Base-by-base conservation (phyloP, 139 green algal genomes). In the Tetradesmus lagerheimii region DNA sequence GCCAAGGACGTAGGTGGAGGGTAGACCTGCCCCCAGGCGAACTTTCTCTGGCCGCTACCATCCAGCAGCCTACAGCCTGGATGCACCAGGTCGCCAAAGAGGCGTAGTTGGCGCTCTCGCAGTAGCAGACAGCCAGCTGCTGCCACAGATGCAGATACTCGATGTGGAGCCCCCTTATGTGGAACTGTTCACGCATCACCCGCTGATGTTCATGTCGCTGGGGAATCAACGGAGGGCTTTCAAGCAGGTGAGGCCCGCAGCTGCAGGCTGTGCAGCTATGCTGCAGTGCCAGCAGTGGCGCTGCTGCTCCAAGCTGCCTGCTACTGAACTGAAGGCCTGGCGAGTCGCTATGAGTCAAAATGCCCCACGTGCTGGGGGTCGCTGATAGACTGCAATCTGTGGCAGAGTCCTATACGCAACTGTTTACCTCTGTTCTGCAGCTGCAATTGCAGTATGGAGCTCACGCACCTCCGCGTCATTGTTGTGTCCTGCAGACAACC, bases 81-180 rank as follows among this genome's bases (percentile, higher is more conserved):
- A 71, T 71, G 57, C 57, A 71, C 31, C 57, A 31, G 20, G 57
- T 23, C 57, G 57, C 25, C 20, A 9, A n/a, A 4, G 25, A 16
- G 25, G 57, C 57, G 57, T 71, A 23, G 4, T 71, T 31, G 57
- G 23, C 23, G 31, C 20, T 9, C 12, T 79, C n/a, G n/a, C 71
- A 79, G n/a, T 38, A 38, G 71, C 71, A 39, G 71, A 29, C 71
- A 79, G 71, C 71, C 71, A 20, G 31, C 71, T 41, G 71, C 71
- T 47, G 37, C 76, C 37, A 86, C 14, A 15, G 29, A 86, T 87
- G 27, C n/a, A 45, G 31, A 75, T 82, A 11, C 38, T 89, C 27
- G 84, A 89, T 50, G 35, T 89, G 15, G 84, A 89, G 82, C 84
- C 84, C 4, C 84, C 84, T 5, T 89, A 89, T 18, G 66, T 89